phyloP scores from a whole-genome alignment of 495 filamentous ascomycete species.

The Hyaloscypha bicolor region DNA sequence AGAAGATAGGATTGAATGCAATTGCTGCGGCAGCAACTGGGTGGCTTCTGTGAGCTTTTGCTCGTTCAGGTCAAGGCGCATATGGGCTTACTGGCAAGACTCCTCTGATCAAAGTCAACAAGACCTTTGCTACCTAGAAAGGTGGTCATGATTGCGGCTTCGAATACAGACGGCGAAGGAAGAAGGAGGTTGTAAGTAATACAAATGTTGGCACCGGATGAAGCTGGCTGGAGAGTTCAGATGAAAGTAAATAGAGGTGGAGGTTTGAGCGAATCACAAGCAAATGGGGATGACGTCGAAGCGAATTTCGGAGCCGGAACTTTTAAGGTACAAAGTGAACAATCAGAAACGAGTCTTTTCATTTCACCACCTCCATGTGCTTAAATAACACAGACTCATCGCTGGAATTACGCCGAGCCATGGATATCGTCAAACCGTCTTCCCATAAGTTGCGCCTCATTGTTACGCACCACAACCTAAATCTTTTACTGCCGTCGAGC shows the following conservation, averaged over 20 bases:
- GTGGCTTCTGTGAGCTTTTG: slow-evolving; percentile 17
- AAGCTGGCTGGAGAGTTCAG: background rate
- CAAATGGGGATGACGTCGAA: slow-evolving; percentile 3
- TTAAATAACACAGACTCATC: slow-evolving; percentile 1
- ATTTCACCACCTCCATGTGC: background rate
- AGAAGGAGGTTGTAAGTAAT: background rate
- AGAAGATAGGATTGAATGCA: slow-evolving; percentile 77
- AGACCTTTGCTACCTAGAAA: slow-evolving; percentile 41
- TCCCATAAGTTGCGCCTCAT: slow-evolving; percentile 3
- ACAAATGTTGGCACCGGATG: background rate
- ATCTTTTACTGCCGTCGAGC: slow-evolving; percentile 51
- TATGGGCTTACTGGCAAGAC: slow-evolving; percentile 57
- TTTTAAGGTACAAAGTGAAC: background rate
- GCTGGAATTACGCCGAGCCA: slow-evolving; percentile 4
- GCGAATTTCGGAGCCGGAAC: background rate
- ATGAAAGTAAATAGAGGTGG: background rate
- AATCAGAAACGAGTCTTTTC: background rate
- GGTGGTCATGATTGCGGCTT: slow-evolving; percentile 34
- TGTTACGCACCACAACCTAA: background rate
- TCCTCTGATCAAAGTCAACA: slow-evolving; percentile 66
- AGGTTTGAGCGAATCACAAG: slow-evolving; percentile 1
- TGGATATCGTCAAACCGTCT: slow-evolving; percentile 1
- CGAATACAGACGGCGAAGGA: background rate
- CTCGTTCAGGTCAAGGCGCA: background rate
- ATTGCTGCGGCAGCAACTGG: slow-evolving; percentile 68